A percentile compares a stretch with the other conserved stretches of the same genome.
phyloP scores from a whole-genome alignment of 768 basidiomycete genomes.

The Termitomyces sp. region DNA sequence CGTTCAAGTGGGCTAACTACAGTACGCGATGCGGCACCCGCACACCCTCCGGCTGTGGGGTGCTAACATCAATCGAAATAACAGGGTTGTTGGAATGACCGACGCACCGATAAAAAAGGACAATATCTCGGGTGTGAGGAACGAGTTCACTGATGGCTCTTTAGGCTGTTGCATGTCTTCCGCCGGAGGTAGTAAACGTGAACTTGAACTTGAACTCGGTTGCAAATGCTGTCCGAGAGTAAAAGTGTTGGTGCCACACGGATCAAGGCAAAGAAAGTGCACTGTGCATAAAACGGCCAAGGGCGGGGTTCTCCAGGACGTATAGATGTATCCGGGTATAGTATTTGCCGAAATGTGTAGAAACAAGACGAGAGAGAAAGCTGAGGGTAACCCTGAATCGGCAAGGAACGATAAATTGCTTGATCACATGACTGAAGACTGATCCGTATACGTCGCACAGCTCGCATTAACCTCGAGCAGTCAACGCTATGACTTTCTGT shows the following conservation, averaged over 20 bases:
- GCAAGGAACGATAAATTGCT: background rate
- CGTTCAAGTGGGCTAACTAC: constrained; percentile 91
- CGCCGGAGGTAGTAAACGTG: background rate
- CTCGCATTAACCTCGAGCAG: too few species aligned
- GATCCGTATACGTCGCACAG: background rate
- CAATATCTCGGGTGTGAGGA: constrained; percentile 31
- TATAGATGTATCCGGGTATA: constrained; percentile 12
- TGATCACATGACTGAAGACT: background rate
- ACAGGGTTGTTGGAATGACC: background rate
- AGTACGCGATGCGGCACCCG: constrained; percentile 73
- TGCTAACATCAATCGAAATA: constrained; percentile 6
- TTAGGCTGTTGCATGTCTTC: constrained; percentile 5
- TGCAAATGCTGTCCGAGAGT: constrained; percentile 2
- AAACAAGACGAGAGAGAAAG: constrained; percentile 1
- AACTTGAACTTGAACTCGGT: constrained; percentile 3
- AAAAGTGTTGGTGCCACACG: constrained; percentile 6
- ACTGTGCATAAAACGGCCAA: constrained; percentile 12
- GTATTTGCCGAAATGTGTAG: constrained; percentile 4
- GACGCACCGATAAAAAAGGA: constrained; percentile 40
- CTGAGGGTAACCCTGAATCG: background rate
- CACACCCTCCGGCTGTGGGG: constrained; percentile 46
- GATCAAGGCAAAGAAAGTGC: constrained; percentile 4
- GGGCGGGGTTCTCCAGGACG: constrained; percentile 4
- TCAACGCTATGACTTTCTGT: too few species aligned
- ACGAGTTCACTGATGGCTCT: constrained; percentile 11